Percentiles rank a stretch among this genome's conserved stretches.
Conservation (phyloP, 176 grass and related monocot species). For the Aegilops umbellulata region DNA sequence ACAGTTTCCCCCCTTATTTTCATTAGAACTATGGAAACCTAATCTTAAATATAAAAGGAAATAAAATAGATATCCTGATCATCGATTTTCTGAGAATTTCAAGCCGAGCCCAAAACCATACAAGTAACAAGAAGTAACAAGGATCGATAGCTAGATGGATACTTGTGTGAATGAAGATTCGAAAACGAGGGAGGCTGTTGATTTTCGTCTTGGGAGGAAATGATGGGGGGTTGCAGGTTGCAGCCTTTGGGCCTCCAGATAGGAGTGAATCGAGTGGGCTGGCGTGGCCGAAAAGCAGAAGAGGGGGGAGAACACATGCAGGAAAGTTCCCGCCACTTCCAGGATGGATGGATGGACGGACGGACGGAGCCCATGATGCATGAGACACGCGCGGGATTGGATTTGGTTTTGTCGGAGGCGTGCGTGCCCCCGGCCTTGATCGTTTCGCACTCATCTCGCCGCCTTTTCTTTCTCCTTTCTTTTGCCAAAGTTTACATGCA, state of each 20-base stretch:
- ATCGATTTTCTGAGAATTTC: too few species aligned
- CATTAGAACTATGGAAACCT: too few species aligned
- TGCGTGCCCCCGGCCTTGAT: constrained; percentile 29
- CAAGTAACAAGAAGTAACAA: too few species aligned
- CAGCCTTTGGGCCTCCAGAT: constrained; percentile 24
- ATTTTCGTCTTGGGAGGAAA: background rate
- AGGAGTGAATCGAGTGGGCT: constrained; percentile 6
- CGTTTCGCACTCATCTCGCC: background rate
- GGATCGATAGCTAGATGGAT: background rate
- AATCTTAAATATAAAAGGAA: background rate
- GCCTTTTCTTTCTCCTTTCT: background rate
- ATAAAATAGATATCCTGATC: background rate
- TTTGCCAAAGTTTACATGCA: background rate
- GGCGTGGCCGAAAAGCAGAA: constrained; percentile 1
- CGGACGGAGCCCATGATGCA: background rate
- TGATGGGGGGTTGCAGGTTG: background rate
- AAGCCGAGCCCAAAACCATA: too few species aligned
- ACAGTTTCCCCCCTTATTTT: too few species aligned
- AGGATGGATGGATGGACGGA: background rate
- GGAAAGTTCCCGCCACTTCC: background rate
- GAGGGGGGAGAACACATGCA: background rate
- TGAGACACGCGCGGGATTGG: constrained; percentile 23
- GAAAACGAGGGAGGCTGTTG: background rate
- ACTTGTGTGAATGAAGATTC: background rate
- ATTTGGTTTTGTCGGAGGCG: constrained; percentile 15